These are phyloP conservation scores for Candida ipomoeae DNA, from an alignment of 805 yeast species.

Conservation along the genomic window DNA sequence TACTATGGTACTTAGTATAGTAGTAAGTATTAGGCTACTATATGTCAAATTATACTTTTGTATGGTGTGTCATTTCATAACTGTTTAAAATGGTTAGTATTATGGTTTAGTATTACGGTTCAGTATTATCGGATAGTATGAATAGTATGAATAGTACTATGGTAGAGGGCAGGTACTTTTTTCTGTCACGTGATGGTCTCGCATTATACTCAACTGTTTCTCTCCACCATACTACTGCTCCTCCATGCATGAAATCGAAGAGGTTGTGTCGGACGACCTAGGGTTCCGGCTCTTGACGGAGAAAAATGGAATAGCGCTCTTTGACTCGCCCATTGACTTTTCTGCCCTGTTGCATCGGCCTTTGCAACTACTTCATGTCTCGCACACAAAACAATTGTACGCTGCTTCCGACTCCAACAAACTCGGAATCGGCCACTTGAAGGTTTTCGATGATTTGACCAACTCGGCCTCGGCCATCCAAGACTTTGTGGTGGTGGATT, in stretches of 20 bases:
- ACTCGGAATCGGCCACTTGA: constrained; percentile 33
- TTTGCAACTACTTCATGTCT: constrained; percentile 35
- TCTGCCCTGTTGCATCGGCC: constrained; percentile 11
- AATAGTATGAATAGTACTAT: too few relatives aligned
- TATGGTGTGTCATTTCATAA: too few relatives aligned
- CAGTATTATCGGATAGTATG: too few relatives aligned
- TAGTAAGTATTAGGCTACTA: too few relatives aligned
- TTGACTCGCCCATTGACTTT: constrained; percentile 28
- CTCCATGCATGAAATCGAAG: constrained; percentile 11
- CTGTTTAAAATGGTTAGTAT: too few relatives aligned
- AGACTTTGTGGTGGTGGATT: constrained; percentile 4
- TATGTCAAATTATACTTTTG: too few relatives aligned
- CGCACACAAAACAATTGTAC: constrained; percentile 26
- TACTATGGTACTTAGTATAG: too few relatives aligned
- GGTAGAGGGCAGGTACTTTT: background rate
- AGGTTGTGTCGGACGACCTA: constrained; percentile 34
- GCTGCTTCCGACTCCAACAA: constrained; percentile 36
- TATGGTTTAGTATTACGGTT: too few relatives aligned
- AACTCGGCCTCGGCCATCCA: constrained; percentile 5
- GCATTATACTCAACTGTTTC: background rate
- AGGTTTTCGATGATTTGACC: constrained; percentile 24
- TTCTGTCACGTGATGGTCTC: background rate
- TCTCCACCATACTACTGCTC: background rate
- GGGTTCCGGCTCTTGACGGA: constrained; percentile 42
- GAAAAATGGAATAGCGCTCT: constrained; percentile 26